Percentiles rank a stretch among this genome's conserved stretches.
Evolutionary conservation across 2,329 filamentous ascomycete species (phyloP).

Genomic region (Dothideomycetes sp.): DNA sequence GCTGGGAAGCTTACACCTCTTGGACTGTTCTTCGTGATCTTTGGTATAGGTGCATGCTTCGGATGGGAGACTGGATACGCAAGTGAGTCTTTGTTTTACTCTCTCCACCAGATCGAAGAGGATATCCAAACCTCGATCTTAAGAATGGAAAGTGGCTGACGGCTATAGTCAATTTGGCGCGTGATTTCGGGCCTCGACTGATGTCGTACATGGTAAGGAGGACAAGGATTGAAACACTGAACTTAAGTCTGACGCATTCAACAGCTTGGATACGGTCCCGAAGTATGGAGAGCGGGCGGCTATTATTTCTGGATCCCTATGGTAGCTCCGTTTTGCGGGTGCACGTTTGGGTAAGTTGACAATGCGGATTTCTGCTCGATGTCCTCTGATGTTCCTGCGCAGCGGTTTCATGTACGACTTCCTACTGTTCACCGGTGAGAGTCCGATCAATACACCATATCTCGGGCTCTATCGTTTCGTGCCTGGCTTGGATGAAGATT

Average conservation of each 20-base stretch:
- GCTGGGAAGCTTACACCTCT: conserved; percentile 49
- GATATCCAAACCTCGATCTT: no score
- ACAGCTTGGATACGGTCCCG: conserved; percentile 50
- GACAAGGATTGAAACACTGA: background rate
- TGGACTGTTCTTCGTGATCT: conserved; percentile 59
- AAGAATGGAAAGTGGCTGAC: background rate
- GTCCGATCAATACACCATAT: conserved; percentile 57
- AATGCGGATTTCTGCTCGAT: background rate
- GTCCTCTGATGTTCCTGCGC: no score
- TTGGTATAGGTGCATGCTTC: conserved; percentile 62
- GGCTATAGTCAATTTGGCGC: conserved; percentile 34
- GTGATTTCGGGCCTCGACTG: conserved; percentile 60
- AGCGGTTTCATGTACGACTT: conserved; percentile 56
- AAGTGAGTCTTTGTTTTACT: no score
- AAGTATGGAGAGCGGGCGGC: conserved; percentile 55
- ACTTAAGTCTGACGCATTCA: background rate
- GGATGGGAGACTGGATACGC: conserved; percentile 70
- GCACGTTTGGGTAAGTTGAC: conserved; percentile 33
- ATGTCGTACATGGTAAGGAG: conserved; percentile 43
- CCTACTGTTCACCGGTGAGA: conserved; percentile 59
- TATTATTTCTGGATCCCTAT: conserved; percentile 71
- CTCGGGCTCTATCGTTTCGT: conserved; percentile 45
- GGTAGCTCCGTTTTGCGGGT: conserved; percentile 58
- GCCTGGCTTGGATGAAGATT: conserved; percentile 17
- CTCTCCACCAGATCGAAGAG: no score